Base-by-base conservation (phyloP, 768 basidiomycete genomes). In the Hypholoma sublateritium region DNA sequence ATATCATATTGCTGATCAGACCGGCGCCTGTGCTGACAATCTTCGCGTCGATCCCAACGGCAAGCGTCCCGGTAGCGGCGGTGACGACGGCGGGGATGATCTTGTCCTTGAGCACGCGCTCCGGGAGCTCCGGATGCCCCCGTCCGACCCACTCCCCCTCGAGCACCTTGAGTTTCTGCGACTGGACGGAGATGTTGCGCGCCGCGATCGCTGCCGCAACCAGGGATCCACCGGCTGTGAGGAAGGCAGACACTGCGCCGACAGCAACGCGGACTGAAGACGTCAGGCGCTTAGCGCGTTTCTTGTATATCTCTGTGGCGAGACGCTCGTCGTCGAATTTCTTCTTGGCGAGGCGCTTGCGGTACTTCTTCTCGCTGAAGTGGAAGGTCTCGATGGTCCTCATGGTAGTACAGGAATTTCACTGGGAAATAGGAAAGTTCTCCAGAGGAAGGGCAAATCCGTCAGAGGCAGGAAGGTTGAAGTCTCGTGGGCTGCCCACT, bases 71-170 rank as follows among this genome's bases (percentile, higher is more conserved):
- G 4, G 53, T 21, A 0, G 21, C 41, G 7, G 32, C 12, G 41
- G 39, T 21, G 41, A 51, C 6, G 11, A 19, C 11, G 0, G 36
- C 19, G 4, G 22, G 36, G 22, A 51, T 51, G n/a, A 51, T 3
- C 22, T 37, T 3, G 39, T 52, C 51, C n/a, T 4, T 24, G 13
- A 24, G 5, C 11, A 14, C 17, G 11, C 39, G 11, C 21, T 34
- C n/a, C 9, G 41, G 51, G 28, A 52, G 37, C 24, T 8, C 24
- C 3, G 5, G 7, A 1, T 52, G 37, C 12, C 51, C 51, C 8
- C 51, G 51, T 2, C 51, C 4, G 8, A 25, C 51, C 51, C 51
- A 52, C 21, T 52, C 51, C 9, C 21, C n/a, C 24, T 52, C 51
- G 13, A 52, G 51, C 4, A 52, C 1, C 7, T 14, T n/a, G 9